Evolutionary conservation across 2,329 filamentous ascomycete species (phyloP), one percentile per base, ranked within the genome.

Genomic region (Ceratocystis eucalypticola): DNA sequence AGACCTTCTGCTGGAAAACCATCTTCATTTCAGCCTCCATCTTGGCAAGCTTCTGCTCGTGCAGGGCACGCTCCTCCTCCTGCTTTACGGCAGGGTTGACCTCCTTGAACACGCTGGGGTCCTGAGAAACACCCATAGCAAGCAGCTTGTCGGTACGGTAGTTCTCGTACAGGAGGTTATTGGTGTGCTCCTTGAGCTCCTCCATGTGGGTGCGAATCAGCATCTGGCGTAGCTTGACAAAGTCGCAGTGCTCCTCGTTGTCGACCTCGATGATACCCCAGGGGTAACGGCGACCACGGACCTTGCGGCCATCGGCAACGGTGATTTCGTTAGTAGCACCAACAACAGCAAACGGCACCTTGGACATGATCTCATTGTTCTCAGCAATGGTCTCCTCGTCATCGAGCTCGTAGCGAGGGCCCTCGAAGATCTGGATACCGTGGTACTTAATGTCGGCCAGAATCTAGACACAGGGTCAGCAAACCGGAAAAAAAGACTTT

Each of bases 1-100:
- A 87, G 41, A 99, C 94, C 88, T 99, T 99, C 77, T 99, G 94
- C 78, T 97, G 94, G 91, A 99, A 99, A 72, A 99, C 94, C 90
- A 96, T 96, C 90, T 99, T 99, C 94, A 99, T 99, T 79, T 99
- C 94, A 74, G 91, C 87, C 79, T 99, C 94, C 94, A 99, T 99
- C 90, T 99, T 99, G 78, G 93, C 91, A 72, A 99, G 90, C 84
- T 99, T 99, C 84, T 96, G 92, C 80, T 99, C 94, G 84, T 99
- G 94, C 72, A 99, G 83, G 70, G 89, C 88, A 74, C 94, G 91
- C 83, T 99, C 94, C 80, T 99, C 94, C 78, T 99, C 94, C 80
- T 99, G 94, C 88, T 99, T 99, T 79, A 97, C 94, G 61, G 94
- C 93, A 70, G 94, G 94, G 85, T 99, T 99, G 83, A 99, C 91